These are phyloP conservation scores for Ophiostoma australiae DNA, from an alignment of 2,329 filamentous ascomycete genomes.

Conservation along the genomic window DNA sequence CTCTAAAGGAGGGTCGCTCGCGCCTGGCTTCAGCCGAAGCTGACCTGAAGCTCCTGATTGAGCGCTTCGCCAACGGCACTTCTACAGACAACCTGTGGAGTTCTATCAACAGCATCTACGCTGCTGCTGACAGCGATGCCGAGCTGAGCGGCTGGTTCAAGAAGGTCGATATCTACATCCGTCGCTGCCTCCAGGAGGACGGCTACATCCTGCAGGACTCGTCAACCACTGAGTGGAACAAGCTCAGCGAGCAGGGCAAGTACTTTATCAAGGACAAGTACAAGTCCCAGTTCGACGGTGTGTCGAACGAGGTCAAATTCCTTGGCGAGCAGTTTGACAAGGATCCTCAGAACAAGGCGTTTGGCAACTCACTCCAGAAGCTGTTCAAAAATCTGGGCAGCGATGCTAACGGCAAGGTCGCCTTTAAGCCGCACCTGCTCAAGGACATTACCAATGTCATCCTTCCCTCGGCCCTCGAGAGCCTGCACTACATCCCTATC, in stretches of 20 bases:
- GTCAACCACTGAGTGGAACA: conserved; percentile 76
- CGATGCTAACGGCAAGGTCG: conserved; percentile 74
- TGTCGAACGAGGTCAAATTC: conserved; percentile 88
- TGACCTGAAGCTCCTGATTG: conserved; percentile 80
- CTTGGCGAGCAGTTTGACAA: conserved; percentile 82
- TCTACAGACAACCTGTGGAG: conserved; percentile 82
- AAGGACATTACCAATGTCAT: conserved; percentile 88
- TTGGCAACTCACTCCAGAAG: conserved; percentile 70
- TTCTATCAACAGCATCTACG: conserved; percentile 79
- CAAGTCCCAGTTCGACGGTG: conserved; percentile 73
- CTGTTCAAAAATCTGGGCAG: conserved; percentile 85
- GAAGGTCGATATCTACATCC: conserved; percentile 68
- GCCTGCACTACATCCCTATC: conserved; percentile 82
- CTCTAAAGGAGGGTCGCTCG: conserved; percentile 68
- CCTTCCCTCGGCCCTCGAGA: conserved; percentile 75
- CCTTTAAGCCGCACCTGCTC: conserved; percentile 87
- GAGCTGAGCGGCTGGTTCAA: conserved; percentile 90
- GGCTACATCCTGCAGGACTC: conserved; percentile 83
- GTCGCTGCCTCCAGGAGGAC: conserved; percentile 78
- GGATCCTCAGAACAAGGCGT: conserved; percentile 79
- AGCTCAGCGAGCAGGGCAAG: conserved; percentile 76
- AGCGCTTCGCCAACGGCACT: conserved; percentile 93
- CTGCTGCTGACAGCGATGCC: conserved; percentile 76
- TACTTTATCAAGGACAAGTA: conserved; percentile 88
- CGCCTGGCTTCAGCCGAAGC: conserved; percentile 67